Conservation (phyloP, 2,329 filamentous ascomycete genomes). For the Cladosporium phlei region DNA sequence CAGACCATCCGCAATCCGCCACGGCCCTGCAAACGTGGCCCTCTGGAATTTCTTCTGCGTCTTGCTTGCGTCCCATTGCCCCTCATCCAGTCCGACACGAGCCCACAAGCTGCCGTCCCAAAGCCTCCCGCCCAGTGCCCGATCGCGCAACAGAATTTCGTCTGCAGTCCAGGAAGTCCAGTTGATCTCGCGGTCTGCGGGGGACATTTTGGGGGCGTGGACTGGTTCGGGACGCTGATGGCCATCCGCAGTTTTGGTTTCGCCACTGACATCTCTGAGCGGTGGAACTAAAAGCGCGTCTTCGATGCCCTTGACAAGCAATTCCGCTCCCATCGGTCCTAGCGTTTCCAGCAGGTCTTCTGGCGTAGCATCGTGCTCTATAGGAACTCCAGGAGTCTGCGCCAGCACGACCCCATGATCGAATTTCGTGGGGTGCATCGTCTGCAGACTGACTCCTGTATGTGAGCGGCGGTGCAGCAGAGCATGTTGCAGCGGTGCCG, state of each 20-base stretch:
- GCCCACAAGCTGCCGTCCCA: conserved; percentile 49
- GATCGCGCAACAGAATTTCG: conserved; percentile 52
- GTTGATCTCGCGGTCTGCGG: conserved; percentile 58
- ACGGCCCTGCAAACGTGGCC: conserved; percentile 23
- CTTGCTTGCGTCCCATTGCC: background rate
- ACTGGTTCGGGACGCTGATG: conserved; percentile 26
- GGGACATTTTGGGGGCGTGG: conserved; percentile 69
- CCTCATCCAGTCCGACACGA: conserved; percentile 19
- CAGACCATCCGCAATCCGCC: conserved; percentile 11
- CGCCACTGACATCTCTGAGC: no score
- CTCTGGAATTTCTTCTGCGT: conserved; percentile 9
- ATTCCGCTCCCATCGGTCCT: conserved; percentile 59
- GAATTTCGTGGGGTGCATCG: conserved; percentile 69
- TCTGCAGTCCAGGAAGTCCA: conserved; percentile 53
- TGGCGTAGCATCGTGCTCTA: conserved; percentile 47
- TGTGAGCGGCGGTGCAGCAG: conserved; percentile 57
- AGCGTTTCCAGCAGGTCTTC: conserved; percentile 51
- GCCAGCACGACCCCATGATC: conserved; percentile 73
- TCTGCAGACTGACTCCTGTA: conserved; percentile 82
- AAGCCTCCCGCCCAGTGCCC: conserved; percentile 60
- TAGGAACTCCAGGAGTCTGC: conserved; percentile 51
- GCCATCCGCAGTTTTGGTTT: no score
- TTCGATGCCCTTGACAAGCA: conserved; percentile 65
- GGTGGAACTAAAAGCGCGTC: conserved; percentile 56
- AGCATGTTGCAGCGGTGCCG: conserved; percentile 83